Conservation (phyloP, 2,329 filamentous ascomycete genomes). For the Xylariaceae sp. region DNA sequence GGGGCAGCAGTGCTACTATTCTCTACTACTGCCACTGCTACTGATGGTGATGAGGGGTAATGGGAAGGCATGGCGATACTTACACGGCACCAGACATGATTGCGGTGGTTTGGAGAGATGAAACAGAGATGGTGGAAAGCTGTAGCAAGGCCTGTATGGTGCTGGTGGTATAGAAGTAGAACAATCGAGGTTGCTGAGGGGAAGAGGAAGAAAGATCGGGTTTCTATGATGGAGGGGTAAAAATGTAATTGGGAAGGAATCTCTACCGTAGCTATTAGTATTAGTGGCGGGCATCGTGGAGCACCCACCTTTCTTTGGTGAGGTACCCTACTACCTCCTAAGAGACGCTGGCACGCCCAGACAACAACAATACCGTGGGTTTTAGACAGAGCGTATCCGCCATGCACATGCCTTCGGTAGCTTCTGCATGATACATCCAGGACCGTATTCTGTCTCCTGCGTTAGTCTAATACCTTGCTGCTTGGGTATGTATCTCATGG, state of each 20-base stretch:
- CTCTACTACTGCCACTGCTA: conserved; percentile 1
- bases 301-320: no score
- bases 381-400: no score
- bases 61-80: conserved; percentile 36
- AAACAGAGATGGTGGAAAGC: background rate
- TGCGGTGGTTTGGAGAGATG: conserved; percentile 18
- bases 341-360: no score
- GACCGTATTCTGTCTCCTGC: no score
- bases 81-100: conserved; percentile 66
- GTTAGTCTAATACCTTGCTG: no score
- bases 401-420: no score
- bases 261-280: conserved; percentile 5
- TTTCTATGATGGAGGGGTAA: conserved; percentile 27
- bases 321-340: no score
- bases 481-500: no score
- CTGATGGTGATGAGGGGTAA: no score
- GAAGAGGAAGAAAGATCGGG: conserved; percentile 18
- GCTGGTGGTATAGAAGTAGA: conserved; percentile 7
- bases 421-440: no score
- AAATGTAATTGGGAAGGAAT: conserved; percentile 3
- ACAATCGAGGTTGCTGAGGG: conserved; percentile 11
- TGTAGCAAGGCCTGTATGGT: background rate
- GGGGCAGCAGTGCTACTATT: conserved; percentile 1
- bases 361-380: no score
- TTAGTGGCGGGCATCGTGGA: no score